Percentiles rank a stretch among this genome's conserved stretches.
phyloP scores from a whole-genome alignment of 1,284 basidiomycete genomes.

The Rhodotorula mucilaginosa region DNA sequence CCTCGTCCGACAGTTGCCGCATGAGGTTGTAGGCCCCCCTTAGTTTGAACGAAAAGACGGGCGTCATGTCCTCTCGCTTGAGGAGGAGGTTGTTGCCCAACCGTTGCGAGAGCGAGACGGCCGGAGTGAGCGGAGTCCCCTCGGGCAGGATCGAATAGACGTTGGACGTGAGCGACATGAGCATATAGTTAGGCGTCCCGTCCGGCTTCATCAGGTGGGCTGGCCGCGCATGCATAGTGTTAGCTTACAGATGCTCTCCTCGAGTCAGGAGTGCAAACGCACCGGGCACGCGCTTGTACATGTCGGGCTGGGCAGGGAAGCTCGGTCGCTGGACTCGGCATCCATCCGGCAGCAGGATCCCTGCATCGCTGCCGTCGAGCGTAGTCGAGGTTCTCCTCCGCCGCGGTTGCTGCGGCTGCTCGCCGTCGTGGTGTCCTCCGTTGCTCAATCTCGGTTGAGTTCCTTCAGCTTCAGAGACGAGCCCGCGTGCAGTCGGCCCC shows the following conservation, averaged over 20 bases:
- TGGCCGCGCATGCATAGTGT: background rate
- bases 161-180: constrained; percentile 31
- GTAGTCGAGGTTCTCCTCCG: background rate
- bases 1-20: constrained; percentile 80
- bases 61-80: constrained; percentile 91
- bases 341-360: constrained; percentile 29
- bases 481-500: constrained; percentile 8
- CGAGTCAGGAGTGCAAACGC: background rate
- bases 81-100: constrained; percentile 92
- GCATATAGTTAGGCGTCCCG: constrained; percentile 40
- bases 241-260: too few relatives aligned
- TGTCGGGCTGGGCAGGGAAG: constrained; percentile 17
- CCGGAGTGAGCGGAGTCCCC: constrained; percentile 36
- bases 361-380: background rate
- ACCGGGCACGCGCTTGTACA: constrained; percentile 31
- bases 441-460: constrained; percentile 11
- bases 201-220: constrained; percentile 36
- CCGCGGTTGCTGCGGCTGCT: background rate
- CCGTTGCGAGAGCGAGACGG: constrained; percentile 65
- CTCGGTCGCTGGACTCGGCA: constrained; percentile 14
- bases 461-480: constrained; percentile 23
- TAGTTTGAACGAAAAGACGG: constrained; percentile 99
- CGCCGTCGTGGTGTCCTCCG: background rate
- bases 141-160: constrained; percentile 39
- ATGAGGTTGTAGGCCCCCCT: constrained; percentile 99